Evolutionary conservation across 768 basidiomycete species (phyloP), one percentile per base, ranked within the genome.

Genomic region (Boletus rufocinnamomeus): DNA sequence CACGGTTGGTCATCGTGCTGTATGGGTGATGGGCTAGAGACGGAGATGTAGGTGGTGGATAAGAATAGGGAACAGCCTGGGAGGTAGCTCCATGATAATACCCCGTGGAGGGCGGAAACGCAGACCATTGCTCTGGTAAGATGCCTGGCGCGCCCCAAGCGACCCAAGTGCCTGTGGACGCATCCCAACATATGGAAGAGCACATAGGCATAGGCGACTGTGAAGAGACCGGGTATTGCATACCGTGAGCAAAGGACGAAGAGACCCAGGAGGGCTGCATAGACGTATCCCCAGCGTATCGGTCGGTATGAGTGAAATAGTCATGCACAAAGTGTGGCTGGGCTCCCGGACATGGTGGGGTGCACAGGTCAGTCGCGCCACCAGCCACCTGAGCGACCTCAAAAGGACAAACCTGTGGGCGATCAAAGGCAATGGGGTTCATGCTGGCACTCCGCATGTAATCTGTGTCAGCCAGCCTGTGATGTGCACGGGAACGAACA

Each of bases 121-220:
- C 53, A 37, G 73, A 41, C 72, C 72, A 73, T 34, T 73, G 72
- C 27, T 73, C 72, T 46, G 63, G 58, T 30, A 68, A 41, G 41
- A 64, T 62, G 32, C 63, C 65, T 56, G 63, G 70, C 6, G 68
- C 53, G 1, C 68, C 62, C 67, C 72, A 73, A 17, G 72, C 62
- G 30, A 74, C 61, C 72, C 72, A 73, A 34, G 59, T 61, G 44
- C 69, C 62, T 3, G 72, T 61, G 16, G 68, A 60, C 17, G 64
- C 61, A 58, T 73, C 73, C 72, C 72, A 73, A 45, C 57, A 69
- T 56, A 70, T 54, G 10, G 69, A 60, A 56, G 69, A 51, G 27
- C 71, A 70, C 54, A 73, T 56, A 17, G 71, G 60, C 52, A 72
- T 60, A 25, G 72, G 64, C 4, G 73, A 64, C 49, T 70, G 73